phyloP scores from a whole-genome alignment of 2,329 filamentous ascomycete species.

The Monosporascus sp. region DNA sequence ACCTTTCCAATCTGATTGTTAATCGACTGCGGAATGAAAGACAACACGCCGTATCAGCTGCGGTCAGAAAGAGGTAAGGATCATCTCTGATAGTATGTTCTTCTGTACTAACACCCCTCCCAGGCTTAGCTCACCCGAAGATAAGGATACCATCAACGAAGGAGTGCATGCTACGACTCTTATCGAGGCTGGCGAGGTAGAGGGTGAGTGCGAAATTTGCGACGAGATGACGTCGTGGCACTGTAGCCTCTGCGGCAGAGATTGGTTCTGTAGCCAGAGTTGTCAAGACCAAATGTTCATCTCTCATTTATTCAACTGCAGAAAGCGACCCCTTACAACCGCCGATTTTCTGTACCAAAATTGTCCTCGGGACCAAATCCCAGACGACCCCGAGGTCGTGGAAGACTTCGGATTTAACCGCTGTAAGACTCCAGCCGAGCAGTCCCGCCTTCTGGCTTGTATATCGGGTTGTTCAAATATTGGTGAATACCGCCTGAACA shows the following conservation, averaged over 20 bases:
- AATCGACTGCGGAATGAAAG: background rate
- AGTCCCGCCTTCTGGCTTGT: background rate
- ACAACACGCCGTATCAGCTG: background rate
- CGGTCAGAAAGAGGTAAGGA: background rate
- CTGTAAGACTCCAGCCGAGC: background rate
- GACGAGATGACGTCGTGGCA: background rate
- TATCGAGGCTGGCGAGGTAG: too few species aligned
- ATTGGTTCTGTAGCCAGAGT: background rate
- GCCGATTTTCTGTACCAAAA: background rate
- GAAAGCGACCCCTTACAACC: background rate
- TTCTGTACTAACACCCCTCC: too few species aligned
- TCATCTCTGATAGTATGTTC: background rate
- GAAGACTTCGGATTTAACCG: background rate
- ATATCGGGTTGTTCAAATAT: background rate
- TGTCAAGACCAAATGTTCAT: background rate
- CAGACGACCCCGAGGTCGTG: background rate
- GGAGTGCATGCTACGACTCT: too few species aligned
- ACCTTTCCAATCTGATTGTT: background rate
- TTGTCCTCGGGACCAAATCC: background rate
- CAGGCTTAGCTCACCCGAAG: too few species aligned
- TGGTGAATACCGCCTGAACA: background rate
- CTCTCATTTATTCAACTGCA: background rate
- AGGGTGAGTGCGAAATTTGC: background rate
- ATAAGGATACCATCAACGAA: too few species aligned
- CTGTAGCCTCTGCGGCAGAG: background rate